Percentiles rank a stretch among this genome's conserved stretches.
phyloP scores from a whole-genome alignment of 352 stramenopile species.

The Pythium insidiosum region DNA sequence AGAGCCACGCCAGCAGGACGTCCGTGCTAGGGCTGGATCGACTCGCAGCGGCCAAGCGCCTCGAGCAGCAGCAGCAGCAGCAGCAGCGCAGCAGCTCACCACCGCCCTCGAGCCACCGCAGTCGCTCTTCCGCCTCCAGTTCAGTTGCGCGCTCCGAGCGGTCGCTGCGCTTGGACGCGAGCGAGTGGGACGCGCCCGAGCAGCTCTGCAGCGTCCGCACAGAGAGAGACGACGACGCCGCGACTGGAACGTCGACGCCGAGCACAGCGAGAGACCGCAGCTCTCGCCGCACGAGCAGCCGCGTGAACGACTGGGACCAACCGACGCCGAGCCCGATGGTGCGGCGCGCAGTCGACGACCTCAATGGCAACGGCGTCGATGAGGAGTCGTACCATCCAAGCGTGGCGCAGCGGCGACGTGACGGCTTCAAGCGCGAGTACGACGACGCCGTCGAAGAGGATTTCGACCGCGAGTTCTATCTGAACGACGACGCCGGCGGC shows the following conservation, averaged over 20 bases:
- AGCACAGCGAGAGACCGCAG: conserved; percentile 13
- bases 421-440: conserved; percentile 69
- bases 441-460: conserved; percentile 82
- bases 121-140: too few relatives aligned
- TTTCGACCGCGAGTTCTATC: conserved; percentile 95
- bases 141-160: conserved; percentile 27
- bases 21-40: conserved; percentile 57
- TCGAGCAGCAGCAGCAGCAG: conserved; percentile 15
- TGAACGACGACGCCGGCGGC: conserved; percentile 85
- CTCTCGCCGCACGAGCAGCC: not conserved
- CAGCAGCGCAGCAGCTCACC: too few relatives aligned
- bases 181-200: conserved; percentile 76
- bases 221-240: not conserved
- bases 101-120: too few relatives aligned
- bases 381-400: not conserved
- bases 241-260: conserved; percentile 7
- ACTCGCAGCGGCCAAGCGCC: conserved; percentile 52
- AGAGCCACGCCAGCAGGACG: not conserved
- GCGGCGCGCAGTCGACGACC: too few relatives aligned
- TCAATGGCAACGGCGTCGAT: not conserved
- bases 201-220: conserved; percentile 41
- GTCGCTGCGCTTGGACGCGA: conserved; percentile 29
- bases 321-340: conserved; percentile 33
- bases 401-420: conserved; percentile 9
- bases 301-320: conserved; percentile 31